These are phyloP conservation scores for Toxicodendron radicans DNA, from an alignment of 345 rosid species.

Conservation along the genomic window DNA sequence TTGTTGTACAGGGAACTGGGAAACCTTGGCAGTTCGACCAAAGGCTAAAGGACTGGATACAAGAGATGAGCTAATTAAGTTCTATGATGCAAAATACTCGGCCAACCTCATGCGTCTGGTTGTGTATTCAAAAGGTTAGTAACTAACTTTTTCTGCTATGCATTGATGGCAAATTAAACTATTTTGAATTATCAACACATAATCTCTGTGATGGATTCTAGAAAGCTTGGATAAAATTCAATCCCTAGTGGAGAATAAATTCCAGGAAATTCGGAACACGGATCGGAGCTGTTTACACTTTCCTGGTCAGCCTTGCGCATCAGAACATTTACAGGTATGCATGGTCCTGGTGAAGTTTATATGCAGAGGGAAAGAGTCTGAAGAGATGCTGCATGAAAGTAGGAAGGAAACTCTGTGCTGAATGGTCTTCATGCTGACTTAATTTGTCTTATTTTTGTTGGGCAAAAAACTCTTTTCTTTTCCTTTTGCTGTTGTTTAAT, in stretches of 20 bases:
- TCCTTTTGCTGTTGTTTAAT: too few species aligned
- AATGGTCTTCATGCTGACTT: neutral
- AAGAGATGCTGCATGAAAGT: neutral
- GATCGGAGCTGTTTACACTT: conserved; percentile 44
- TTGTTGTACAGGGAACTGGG: conserved; percentile 67
- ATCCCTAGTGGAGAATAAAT: conserved; percentile 58
- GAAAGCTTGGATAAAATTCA: conserved; percentile 77
- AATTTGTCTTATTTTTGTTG: too few species aligned
- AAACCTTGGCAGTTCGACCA: conserved; percentile 80
- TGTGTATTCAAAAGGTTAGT: conserved; percentile 78
- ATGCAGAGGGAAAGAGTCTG: conserved; percentile 8
- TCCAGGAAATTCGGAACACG: conserved; percentile 64
- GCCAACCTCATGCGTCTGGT: conserved; percentile 91
- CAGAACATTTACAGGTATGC: conserved; percentile 82
- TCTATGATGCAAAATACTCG: conserved; percentile 82
- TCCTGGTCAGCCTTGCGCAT: conserved; percentile 78
- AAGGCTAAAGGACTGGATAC: conserved; percentile 78
- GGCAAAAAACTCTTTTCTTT: too few species aligned
- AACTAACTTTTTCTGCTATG: conserved; percentile 11
- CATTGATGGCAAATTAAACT: neutral
- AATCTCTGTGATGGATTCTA: conserved; percentile 42
- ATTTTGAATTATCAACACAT: conserved; percentile 9
- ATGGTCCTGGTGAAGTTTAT: neutral
- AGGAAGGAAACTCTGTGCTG: neutral
- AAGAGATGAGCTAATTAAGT: conserved; percentile 73